Percentiles rank a stretch among this genome's conserved stretches.
These are phyloP conservation scores for Taphrina wiesneri DNA, from an alignment of 1,139 yeast genomes.

Conservation along the genomic window DNA sequence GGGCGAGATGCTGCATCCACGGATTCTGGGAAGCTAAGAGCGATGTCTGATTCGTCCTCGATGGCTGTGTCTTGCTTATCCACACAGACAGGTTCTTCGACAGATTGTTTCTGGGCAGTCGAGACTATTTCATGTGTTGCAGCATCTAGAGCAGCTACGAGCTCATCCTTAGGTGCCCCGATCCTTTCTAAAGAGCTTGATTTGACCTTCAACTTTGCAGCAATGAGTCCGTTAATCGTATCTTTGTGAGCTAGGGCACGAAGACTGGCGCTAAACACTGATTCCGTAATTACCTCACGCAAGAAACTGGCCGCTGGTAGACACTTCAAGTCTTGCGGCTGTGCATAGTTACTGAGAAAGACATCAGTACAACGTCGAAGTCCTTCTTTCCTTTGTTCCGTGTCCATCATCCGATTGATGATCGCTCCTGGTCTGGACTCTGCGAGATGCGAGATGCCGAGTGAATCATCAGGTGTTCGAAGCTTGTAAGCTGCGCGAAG, in stretches of 20 bases:
- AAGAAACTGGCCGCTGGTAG: constrained; percentile 4
- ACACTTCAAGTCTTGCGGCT: background rate
- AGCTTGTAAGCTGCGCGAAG: constrained; percentile 5
- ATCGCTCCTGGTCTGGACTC: constrained; percentile 5
- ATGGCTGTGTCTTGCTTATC: background rate
- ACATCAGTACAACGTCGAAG: constrained; percentile 1
- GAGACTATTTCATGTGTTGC: background rate
- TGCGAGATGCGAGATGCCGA: background rate
- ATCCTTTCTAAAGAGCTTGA: background rate
- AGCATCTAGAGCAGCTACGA: constrained; percentile 4
- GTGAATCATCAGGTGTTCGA: background rate
- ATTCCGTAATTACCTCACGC: background rate
- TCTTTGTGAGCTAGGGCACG: constrained; percentile 2
- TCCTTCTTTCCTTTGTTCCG: background rate
- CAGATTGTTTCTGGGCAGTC: background rate
- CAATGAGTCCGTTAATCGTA: constrained; percentile 5
- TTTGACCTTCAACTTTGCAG: background rate
- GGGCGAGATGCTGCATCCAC: background rate
- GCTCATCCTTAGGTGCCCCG: background rate
- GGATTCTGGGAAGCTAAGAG: background rate
- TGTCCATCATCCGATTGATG: background rate
- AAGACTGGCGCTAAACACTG: constrained; percentile 1
- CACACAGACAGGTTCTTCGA: background rate
- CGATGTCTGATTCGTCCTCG: background rate
- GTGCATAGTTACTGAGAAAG: constrained; percentile 1